These are phyloP conservation scores for Alternaria tenuissima DNA, from an alignment of 2,329 filamentous ascomycete species.

Conservation along the genomic window DNA sequence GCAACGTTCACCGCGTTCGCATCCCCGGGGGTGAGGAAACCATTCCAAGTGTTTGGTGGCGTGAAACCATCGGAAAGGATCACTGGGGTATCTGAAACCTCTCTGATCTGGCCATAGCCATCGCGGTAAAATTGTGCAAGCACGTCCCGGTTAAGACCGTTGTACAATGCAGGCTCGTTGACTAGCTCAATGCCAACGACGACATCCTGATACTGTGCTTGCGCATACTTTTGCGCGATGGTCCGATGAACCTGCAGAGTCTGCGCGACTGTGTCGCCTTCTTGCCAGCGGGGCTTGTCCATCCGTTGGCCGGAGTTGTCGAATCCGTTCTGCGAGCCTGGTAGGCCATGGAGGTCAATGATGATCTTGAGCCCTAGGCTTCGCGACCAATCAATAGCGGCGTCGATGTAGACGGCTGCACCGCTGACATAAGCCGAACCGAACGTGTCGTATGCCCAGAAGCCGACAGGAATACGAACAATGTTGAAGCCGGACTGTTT, in stretches of 20 bases:
- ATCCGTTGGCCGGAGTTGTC: slow-evolving; percentile 67
- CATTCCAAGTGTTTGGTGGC: slow-evolving; percentile 66
- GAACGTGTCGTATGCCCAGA: slow-evolving; percentile 65
- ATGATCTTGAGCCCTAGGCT: slow-evolving; percentile 63
- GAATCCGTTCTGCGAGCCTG: slow-evolving; percentile 67
- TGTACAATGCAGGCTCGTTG: slow-evolving; percentile 61
- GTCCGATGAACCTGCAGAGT: slow-evolving; percentile 65
- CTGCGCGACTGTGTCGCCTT: slow-evolving; percentile 58
- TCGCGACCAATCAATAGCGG: slow-evolving; percentile 65
- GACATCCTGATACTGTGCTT: slow-evolving; percentile 63
- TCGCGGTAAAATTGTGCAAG: slow-evolving; percentile 65
- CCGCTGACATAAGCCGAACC: slow-evolving; percentile 61
- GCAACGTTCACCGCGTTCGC: slow-evolving; percentile 63
- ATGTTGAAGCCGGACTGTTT: slow-evolving; percentile 65
- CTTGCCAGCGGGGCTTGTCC: slow-evolving; percentile 55
- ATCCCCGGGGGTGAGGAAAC: slow-evolving; percentile 63
- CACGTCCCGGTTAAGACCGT: slow-evolving; percentile 56
- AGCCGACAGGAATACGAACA: slow-evolving; percentile 67
- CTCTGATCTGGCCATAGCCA: slow-evolving; percentile 59
- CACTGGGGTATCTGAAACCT: slow-evolving; percentile 59
- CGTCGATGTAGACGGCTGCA: slow-evolving; percentile 62
- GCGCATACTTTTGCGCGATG: slow-evolving; percentile 66
- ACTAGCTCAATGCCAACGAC: slow-evolving; percentile 66
- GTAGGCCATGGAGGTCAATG: slow-evolving; percentile 67
- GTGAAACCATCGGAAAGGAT: slow-evolving; percentile 68